phyloP scores from a whole-genome alignment of 306 rosid genomes.

The Prunus mongolica region DNA sequence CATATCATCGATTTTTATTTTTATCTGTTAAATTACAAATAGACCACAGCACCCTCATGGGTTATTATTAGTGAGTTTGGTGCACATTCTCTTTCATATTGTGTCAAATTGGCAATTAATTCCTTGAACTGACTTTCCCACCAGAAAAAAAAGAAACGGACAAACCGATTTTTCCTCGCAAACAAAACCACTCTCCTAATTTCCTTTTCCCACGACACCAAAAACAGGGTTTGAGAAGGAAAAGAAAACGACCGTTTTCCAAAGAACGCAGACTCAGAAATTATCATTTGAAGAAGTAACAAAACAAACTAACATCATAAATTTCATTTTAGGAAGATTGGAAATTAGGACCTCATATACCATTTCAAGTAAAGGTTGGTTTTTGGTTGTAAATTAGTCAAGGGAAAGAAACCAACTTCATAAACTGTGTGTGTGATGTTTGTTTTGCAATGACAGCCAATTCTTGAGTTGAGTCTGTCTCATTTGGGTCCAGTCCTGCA shows the following conservation, averaged over 20 bases:
- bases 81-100: conserved; percentile 6
- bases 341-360: neutral
- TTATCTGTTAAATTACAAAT: neutral
- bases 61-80: neutral
- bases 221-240: neutral
- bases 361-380: too few species aligned
- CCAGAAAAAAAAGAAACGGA: neutral
- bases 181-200: neutral
- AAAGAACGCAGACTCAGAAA: too few species aligned
- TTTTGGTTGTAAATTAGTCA: neutral
- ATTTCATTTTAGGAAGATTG: neutral
- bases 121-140: neutral
- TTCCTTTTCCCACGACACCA: neutral
- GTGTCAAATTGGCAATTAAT: neutral
- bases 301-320: neutral
- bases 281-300: too few species aligned
- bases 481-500: neutral
- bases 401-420: neutral
- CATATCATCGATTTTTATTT: neutral
- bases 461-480: neutral
- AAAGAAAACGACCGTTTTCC: neutral
- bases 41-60: too few species aligned
- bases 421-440: neutral
- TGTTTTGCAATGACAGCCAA: neutral
- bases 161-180: neutral